A percentile compares a stretch with the other conserved stretches of the same genome.
phyloP scores from a whole-genome alignment of 2,329 filamentous ascomycete species.

The Fusarium sp. region DNA sequence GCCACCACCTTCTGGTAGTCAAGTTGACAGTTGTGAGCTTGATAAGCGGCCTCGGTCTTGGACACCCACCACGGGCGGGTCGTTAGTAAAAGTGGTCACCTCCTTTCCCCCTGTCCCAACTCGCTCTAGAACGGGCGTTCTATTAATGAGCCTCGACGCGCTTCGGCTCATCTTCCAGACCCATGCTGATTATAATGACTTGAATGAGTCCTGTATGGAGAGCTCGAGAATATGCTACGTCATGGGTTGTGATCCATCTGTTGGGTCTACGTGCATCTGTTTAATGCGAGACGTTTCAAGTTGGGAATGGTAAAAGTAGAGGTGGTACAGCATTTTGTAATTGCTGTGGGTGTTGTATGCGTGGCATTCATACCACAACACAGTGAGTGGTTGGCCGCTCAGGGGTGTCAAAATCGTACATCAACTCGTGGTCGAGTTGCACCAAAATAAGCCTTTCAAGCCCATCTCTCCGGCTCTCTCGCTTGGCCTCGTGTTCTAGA shows the following conservation, averaged over 20 bases:
- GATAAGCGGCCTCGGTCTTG: no score
- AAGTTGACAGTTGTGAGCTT: no score
- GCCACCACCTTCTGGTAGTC: no score
- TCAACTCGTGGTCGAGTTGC: not conserved
- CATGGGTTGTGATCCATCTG: constrained; percentile 14
- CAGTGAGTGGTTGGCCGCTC: not conserved
- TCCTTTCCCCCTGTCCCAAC: constrained; percentile 37
- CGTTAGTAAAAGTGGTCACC: constrained; percentile 26
- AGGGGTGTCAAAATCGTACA: not conserved
- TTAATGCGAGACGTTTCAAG: constrained; percentile 27
- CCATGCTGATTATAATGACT: not conserved
- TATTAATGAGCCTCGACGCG: no score
- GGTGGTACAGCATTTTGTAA: not conserved
- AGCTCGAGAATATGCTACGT: constrained; percentile 6
- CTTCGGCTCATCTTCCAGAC: constrained; percentile 17
- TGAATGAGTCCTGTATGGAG: constrained; percentile 1
- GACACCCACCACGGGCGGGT: no score
- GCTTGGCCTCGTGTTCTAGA: constrained; percentile 27
- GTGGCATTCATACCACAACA: not conserved
- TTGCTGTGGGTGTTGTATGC: not conserved
- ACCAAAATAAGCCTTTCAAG: constrained; percentile 27
- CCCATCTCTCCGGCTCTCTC: constrained; percentile 7
- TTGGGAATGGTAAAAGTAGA: not conserved
- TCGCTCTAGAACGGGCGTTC: constrained; percentile 6
- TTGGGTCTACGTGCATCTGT: constrained; percentile 4